Evolutionary conservation across 352 stramenopile species (phyloP).

Genomic region (Elongisporangium prolatum): DNA sequence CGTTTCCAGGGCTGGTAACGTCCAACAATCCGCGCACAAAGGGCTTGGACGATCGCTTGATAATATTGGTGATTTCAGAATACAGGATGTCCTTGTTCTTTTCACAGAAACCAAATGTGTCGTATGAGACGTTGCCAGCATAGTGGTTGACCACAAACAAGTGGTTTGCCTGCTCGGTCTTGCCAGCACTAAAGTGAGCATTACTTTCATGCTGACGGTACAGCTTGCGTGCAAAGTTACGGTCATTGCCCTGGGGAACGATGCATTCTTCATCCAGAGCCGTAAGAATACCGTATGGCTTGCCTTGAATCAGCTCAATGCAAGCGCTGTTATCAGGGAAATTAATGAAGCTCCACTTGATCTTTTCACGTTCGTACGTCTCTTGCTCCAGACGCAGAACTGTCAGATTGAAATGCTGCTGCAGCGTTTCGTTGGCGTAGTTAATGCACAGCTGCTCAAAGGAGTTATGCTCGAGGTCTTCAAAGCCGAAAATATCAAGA

Average conservation of each 20-base stretch:
- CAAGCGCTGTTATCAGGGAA: slow-evolving; percentile 89
- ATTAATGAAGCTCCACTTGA: slow-evolving; percentile 88
- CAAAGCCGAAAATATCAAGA: slow-evolving; percentile 88
- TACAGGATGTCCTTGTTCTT: slow-evolving; percentile 95
- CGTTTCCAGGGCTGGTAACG: slow-evolving; percentile 9
- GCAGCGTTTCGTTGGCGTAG: slow-evolving; percentile 91
- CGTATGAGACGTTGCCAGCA: slow-evolving; percentile 91
- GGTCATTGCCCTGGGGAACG: slow-evolving; percentile 81
- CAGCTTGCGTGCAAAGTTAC: slow-evolving; percentile 83
- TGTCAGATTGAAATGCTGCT: slow-evolving; percentile 91
- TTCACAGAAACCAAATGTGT: slow-evolving; percentile 92
- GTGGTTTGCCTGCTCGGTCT: slow-evolving; percentile 77
- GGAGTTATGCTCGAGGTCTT: slow-evolving; percentile 87
- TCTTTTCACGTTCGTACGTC: slow-evolving; percentile 84
- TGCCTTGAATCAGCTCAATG: slow-evolving; percentile 86
- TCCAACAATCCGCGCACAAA: slow-evolving; percentile 66
- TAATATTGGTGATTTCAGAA: slow-evolving; percentile 71
- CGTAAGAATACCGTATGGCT: slow-evolving; percentile 80
- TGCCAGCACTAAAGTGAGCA: slow-evolving; percentile 67
- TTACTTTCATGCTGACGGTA: slow-evolving; percentile 68
- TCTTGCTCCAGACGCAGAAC: slow-evolving; percentile 87
- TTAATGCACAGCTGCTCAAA: slow-evolving; percentile 96
- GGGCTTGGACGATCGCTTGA: slow-evolving; percentile 63
- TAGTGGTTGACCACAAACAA: slow-evolving; percentile 90
- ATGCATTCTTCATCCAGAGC: slow-evolving; percentile 90